Evolutionary conservation across 106 monocot species (phyloP).

Genomic region (Triglochin maritima): DNA sequence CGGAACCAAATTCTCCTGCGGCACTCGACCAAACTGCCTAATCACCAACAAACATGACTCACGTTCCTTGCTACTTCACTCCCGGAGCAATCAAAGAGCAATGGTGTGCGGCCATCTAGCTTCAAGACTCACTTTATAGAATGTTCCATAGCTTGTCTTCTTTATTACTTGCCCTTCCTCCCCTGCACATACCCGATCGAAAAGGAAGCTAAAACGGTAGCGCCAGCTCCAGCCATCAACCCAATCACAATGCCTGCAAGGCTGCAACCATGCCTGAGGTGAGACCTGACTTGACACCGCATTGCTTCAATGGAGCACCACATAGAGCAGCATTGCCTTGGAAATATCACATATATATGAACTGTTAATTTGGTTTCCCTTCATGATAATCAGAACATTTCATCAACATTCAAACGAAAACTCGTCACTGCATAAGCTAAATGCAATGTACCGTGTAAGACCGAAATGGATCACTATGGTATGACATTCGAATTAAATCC

Average conservation of each 20-base stretch:
- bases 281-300: conserved; percentile 11
- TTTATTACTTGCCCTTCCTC: conserved; percentile 69
- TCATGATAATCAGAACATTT: too few relatives aligned
- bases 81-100: conserved; percentile 55
- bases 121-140: conserved; percentile 99
- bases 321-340: conserved; percentile 50
- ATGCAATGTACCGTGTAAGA: too few relatives aligned
- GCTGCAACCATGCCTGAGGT: conserved; percentile 55
- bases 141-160: conserved; percentile 83
- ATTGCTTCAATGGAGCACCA: conserved; percentile 39
- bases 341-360: too few relatives aligned
- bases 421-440: too few relatives aligned
- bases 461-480: too few relatives aligned
- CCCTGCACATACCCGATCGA: conserved; percentile 61
- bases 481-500: too few relatives aligned
- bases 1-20: conserved; percentile 70
- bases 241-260: conserved; percentile 71
- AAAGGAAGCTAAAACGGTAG: conserved; percentile 49
- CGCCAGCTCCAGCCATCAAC: conserved; percentile 52
- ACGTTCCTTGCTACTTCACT: conserved; percentile 58
- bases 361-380: too few relatives aligned
- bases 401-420: too few relatives aligned
- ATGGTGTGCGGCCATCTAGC: too few relatives aligned
- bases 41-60: conserved; percentile 43
- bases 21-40: conserved; percentile 50